These are phyloP conservation scores for Silene latifolia DNA, from an alignment of 148 eudicot species.

Conservation along the genomic window DNA sequence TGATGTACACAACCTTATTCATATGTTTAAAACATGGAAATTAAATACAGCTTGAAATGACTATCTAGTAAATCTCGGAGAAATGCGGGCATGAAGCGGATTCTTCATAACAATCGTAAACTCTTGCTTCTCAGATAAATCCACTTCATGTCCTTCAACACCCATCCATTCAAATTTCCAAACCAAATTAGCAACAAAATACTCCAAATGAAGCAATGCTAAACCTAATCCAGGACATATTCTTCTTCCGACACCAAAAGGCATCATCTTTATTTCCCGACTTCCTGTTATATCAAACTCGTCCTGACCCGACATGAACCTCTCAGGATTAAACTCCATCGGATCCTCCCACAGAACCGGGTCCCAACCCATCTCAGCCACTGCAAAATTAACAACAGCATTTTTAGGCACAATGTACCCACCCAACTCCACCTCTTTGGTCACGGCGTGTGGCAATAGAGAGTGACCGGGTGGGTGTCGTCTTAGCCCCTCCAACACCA, in stretches of 20 bases:
- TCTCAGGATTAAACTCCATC: conserved; percentile 57
- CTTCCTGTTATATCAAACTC: conserved; percentile 49
- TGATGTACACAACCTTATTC: too few species aligned
- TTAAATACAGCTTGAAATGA: too few species aligned
- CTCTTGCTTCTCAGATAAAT: conserved; percentile 50
- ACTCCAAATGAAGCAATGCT: conserved; percentile 63
- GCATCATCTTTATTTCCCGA: conserved; percentile 74
- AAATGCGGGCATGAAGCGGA: conserved; percentile 42
- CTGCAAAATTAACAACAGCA: conserved; percentile 46
- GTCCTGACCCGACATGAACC: conserved; percentile 32
- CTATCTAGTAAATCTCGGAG: conserved; percentile 23
- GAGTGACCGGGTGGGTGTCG: conserved; percentile 73
- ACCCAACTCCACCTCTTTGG: conserved; percentile 43
- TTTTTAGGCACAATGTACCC: conserved; percentile 49
- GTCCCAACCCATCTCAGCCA: conserved; percentile 65
- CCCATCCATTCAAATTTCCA: conserved; percentile 48
- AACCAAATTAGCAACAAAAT: conserved; percentile 56
- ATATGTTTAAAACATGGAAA: too few species aligned
- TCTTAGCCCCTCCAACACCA: conserved; percentile 63
- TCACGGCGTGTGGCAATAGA: conserved; percentile 52
- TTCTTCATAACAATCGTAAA: conserved; percentile 55
- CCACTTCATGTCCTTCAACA: conserved; percentile 36
- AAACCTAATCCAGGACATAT: conserved; percentile 47
- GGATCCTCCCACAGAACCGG: conserved; percentile 55
- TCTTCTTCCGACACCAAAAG: conserved; percentile 66